These are phyloP conservation scores for Aspergillus persii DNA, from an alignment of 2,329 filamentous ascomycete genomes.

Conservation along the genomic window DNA sequence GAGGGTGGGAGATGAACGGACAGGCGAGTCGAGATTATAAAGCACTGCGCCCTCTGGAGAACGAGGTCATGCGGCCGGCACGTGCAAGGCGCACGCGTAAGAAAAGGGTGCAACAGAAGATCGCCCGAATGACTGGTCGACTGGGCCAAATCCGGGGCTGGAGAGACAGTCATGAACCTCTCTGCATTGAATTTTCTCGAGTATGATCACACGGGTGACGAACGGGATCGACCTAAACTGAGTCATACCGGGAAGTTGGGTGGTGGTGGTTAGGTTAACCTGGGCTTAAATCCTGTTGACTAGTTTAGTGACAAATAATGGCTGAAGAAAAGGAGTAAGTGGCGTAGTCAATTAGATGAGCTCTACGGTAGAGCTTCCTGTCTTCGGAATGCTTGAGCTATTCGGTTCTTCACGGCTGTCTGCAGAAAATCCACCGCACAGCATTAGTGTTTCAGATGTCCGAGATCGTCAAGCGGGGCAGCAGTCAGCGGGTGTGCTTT, in stretches of 20 bases:
- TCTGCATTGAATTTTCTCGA: background rate
- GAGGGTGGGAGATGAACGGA: background rate
- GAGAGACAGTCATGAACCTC: slow-evolving; percentile 1
- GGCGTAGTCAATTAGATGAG: background rate
- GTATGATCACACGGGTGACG: slow-evolving; percentile 5
- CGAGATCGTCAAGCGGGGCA: slow-evolving; percentile 1
- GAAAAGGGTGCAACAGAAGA: slow-evolving; percentile 5
- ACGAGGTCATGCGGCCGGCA: slow-evolving; percentile 17
- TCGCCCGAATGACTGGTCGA: slow-evolving; percentile 13
- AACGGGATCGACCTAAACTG: slow-evolving; percentile 4
- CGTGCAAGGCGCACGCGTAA: slow-evolving; percentile 22
- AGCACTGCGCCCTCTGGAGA: slow-evolving; percentile 13
- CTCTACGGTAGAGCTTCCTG: too few species aligned
- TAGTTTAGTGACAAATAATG: slow-evolving; percentile 9
- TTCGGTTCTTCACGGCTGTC: background rate
- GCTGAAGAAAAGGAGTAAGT: background rate
- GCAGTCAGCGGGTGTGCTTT: slow-evolving; percentile 3
- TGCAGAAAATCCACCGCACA: background rate
- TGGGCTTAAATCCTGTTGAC: background rate
- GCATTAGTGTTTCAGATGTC: background rate
- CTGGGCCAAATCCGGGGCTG: background rate
- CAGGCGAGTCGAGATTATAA: slow-evolving; percentile 11
- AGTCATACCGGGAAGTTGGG: slow-evolving; percentile 6
- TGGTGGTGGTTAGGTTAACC: background rate
- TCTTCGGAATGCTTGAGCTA: too few species aligned